Evolutionary conservation across 495 filamentous ascomycete genomes (phyloP).

Genomic region (Xylaria curta): DNA sequence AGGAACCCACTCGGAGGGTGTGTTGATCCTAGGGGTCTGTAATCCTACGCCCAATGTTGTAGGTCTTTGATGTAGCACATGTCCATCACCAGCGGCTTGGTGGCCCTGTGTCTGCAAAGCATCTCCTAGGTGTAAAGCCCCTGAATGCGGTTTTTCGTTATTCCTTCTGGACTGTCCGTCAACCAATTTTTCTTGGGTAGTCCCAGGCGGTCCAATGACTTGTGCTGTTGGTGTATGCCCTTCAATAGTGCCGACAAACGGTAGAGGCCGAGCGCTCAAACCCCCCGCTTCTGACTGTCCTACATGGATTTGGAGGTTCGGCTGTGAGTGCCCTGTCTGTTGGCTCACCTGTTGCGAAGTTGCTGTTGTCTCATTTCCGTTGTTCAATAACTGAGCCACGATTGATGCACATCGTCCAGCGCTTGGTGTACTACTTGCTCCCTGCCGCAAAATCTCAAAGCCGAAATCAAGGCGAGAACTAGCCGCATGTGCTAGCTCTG

Average conservation of each 20-base stretch:
- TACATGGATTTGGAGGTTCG: neutral
- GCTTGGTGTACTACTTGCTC: neutral
- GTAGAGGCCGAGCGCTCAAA: neutral
- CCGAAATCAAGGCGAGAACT: conserved; percentile 15
- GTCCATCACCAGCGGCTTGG: neutral
- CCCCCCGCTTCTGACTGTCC: neutral
- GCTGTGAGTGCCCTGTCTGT: neutral
- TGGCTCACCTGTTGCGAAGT: neutral
- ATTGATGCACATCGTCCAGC: conserved; percentile 11
- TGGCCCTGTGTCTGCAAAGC: neutral
- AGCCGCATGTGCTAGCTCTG: conserved; percentile 8
- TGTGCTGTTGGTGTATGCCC: neutral
- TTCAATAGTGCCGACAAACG: neutral
- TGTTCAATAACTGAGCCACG: conserved; percentile 11
- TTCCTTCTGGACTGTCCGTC: neutral
- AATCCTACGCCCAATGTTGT: neutral
- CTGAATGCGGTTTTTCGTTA: neutral
- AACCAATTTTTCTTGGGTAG: too few species aligned
- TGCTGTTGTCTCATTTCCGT: neutral
- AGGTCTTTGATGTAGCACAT: neutral
- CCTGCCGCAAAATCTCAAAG: conserved; percentile 7
- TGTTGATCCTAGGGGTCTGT: neutral
- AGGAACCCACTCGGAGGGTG: neutral
- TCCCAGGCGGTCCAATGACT: neutral
- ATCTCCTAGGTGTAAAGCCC: neutral